These are phyloP conservation scores for Vachellia pachyceras DNA, from an alignment of 306 rosid genomes.

Conservation along the genomic window DNA sequence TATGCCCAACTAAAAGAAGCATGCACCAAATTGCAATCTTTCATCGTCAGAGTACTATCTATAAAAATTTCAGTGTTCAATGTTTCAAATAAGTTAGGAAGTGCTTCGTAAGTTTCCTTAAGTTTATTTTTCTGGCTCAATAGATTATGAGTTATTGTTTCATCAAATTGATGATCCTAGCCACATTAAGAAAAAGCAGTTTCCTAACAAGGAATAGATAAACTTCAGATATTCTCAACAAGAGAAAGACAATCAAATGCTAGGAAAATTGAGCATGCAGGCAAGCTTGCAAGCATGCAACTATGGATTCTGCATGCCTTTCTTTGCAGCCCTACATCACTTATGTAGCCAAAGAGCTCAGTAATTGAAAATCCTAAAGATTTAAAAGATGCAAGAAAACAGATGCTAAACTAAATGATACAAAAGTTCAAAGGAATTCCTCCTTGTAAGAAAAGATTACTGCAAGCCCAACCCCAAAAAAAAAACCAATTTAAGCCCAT, in stretches of 20 bases:
- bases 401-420: neutral
- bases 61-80: neutral
- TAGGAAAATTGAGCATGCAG: neutral
- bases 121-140: neutral
- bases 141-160: neutral
- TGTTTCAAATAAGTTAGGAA: neutral
- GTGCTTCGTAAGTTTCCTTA: neutral
- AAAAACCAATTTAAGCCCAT: constrained; percentile 24
- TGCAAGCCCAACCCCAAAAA: constrained; percentile 22
- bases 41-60: neutral
- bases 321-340: constrained; percentile 13
- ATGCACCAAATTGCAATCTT: neutral
- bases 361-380: neutral
- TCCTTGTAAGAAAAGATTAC: constrained; percentile 10
- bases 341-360: constrained; percentile 4
- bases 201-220: neutral
- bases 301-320: constrained; percentile 23
- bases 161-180: neutral
- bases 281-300: constrained; percentile 30
- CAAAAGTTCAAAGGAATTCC: constrained; percentile 1
- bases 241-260: neutral
- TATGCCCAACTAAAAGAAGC: constrained; percentile 3
- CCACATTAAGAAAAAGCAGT: neutral
- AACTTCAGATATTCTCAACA: neutral
- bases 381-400: constrained; percentile 4